A percentile compares a stretch with the other conserved stretches of the same genome.
Evolutionary conservation across 73 alveolate genomes (phyloP).

Genomic region (Stentor coeruleus): DNA sequence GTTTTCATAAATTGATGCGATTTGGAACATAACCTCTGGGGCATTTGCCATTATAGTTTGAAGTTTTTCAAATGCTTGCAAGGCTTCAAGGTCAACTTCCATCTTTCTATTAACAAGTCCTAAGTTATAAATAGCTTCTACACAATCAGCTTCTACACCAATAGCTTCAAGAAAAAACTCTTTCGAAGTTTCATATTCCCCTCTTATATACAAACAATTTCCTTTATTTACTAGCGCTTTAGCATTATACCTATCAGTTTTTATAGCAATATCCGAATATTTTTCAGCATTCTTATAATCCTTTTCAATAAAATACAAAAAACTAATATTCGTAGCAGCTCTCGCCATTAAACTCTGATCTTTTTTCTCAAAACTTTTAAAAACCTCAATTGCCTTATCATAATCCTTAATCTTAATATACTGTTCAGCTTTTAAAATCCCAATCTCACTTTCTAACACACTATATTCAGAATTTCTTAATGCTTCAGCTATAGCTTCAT

Average conservation of each 20-base stretch:
- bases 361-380: conserved; percentile 96
- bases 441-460: conserved; percentile 95
- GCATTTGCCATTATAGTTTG: conserved; percentile 95
- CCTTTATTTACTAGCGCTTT: conserved; percentile 99
- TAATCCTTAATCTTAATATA: conserved; percentile 90
- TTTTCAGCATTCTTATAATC: conserved; percentile 96
- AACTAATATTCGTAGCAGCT: conserved; percentile 97
- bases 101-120: conserved; percentile 90
- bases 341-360: conserved; percentile 97
- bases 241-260: conserved; percentile 95
- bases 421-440: conserved; percentile 93
- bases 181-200: conserved; percentile 97
- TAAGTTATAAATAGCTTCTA: conserved; percentile 99
- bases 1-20: conserved; percentile 93
- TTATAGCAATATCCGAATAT: conserved; percentile 99
- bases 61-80: conserved; percentile 99
- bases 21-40: conserved; percentile 93
- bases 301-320: conserved; percentile 94
- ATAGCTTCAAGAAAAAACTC: conserved; percentile 99
- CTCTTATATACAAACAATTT: conserved; percentile 95
- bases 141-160: conserved; percentile 99
- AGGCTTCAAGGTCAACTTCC: conserved; percentile 83
- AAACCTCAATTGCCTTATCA: conserved; percentile 89
- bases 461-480: conserved; percentile 84
- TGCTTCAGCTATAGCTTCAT: conserved; percentile 85